A percentile compares a stretch with the other conserved stretches of the same genome.
Conservation (phyloP, 306 rosid species). For the Hylodesmum podocarpum region DNA sequence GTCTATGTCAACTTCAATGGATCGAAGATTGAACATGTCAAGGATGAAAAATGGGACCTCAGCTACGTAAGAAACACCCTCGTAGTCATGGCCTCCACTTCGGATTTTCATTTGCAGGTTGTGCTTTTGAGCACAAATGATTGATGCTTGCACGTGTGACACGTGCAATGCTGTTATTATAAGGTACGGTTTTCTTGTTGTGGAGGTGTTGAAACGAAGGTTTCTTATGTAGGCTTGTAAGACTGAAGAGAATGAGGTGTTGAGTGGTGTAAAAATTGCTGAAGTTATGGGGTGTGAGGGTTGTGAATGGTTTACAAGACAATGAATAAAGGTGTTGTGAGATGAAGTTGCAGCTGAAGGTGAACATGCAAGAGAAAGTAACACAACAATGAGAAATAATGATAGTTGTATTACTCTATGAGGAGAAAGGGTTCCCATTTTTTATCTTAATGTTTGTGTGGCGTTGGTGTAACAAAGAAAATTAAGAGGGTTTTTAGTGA, state of each 20-base stretch:
- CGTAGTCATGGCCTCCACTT: constrained; percentile 77
- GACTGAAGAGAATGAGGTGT: constrained; percentile 47
- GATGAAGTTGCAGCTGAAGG: constrained; percentile 19
- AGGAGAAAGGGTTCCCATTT: constrained; percentile 14
- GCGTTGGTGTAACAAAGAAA: not conserved
- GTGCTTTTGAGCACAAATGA: constrained; percentile 51
- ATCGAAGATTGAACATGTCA: constrained; percentile 63
- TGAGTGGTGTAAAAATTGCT: constrained; percentile 53
- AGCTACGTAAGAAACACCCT: constrained; percentile 58
- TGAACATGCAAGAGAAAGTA: not conserved
- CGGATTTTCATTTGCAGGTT: constrained; percentile 62
- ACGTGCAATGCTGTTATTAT: constrained; percentile 62
- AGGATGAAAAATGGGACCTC: constrained; percentile 61
- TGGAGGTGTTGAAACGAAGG: constrained; percentile 60
- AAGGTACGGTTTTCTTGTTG: constrained; percentile 54
- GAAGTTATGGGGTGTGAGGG: constrained; percentile 53
- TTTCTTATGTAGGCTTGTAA: constrained; percentile 52
- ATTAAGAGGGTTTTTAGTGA: not conserved
- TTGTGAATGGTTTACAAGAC: constrained; percentile 47
- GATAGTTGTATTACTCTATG: not conserved
- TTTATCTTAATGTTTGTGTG: not conserved
- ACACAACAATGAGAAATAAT: not conserved
- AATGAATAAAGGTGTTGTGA: constrained; percentile 38
- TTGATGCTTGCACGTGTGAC: constrained; percentile 54
- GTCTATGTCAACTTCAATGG: constrained; percentile 43